Percentiles rank a stretch among this genome's conserved stretches.
These are phyloP conservation scores for Fusarium camptoceras DNA, from an alignment of 2,329 filamentous ascomycete genomes.

Conservation along the genomic window DNA sequence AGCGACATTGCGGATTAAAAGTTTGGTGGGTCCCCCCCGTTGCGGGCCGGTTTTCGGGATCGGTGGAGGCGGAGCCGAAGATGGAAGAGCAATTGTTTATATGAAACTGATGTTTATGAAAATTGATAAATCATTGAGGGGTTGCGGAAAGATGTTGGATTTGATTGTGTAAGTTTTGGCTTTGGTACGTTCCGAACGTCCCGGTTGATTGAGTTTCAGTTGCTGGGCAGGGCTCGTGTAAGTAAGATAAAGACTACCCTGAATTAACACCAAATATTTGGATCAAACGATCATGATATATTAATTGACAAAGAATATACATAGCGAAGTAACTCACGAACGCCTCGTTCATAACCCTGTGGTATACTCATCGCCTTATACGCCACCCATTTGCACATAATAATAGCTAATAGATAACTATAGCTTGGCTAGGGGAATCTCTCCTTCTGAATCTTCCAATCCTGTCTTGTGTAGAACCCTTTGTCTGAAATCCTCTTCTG, in stretches of 20 bases:
- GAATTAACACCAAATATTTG: neutral
- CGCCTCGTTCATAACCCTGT: neutral
- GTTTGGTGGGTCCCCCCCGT: constrained; percentile 29
- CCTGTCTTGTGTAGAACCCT: constrained; percentile 51
- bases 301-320: neutral
- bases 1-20: constrained; percentile 26
- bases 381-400: neutral
- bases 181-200: constrained; percentile 14
- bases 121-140: neutral
- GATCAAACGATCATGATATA: neutral
- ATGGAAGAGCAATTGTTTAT: neutral
- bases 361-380: neutral
- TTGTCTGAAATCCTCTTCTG: constrained; percentile 57
- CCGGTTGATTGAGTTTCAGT: constrained; percentile 22
- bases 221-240: neutral
- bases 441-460: constrained; percentile 15
- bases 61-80: constrained; percentile 40
- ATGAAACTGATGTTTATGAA: neutral
- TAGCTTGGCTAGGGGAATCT: constrained; percentile 47
- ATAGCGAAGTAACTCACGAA: neutral
- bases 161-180: constrained; percentile 5
- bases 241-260: neutral
- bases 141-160: neutral
- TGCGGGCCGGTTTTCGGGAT: constrained; percentile 32
- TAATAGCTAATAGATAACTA: constrained; percentile 32